Evolutionary conservation across 192 early-diverging fungal species (phyloP), one percentile per base, ranked within the genome.

Genomic region (Linnemannia hyalina): DNA sequence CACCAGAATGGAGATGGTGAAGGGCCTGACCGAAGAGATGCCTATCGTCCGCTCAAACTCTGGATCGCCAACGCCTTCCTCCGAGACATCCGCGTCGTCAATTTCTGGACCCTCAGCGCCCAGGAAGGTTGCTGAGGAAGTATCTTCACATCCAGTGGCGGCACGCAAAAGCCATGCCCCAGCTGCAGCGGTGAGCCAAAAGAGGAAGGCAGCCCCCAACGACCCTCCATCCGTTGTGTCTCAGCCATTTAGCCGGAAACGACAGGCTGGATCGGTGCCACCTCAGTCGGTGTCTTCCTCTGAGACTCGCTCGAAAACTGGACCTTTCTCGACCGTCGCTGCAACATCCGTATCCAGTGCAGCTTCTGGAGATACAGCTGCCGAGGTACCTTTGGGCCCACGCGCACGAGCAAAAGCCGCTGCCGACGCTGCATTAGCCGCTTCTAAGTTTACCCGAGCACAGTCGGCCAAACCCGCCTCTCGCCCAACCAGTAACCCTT

Each of bases 371-470:
- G 77, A 72, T 42, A 6, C 70, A 9, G n/a, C 32, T 16, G 3
- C 41, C 1, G 80, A 86, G 4, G 60, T 81, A 6, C 80, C 75
- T 2, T 20, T 86, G 11, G 84, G 84, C 15, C 84, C 84, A 2
- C 75, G 84, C n/a, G 84, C 84, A 1, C 57, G 84, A 78, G 84
- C 84, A 23, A 86, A 86, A 29, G 84, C 84, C 9, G 84, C 84
- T 18, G 69, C 84, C 3, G 84, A 86, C n/a, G 84, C 84, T 6
- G 80, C 80, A 3, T n/a, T 86, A 32, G 84, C 84, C 4, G 84
- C 84, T 0, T 23, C 75, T 32, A 86, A 86, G 47, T 41, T 42
- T 46, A 65, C 74, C 7, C 80, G 80, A n/a, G 73, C 41, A 35
- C 70, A 29, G 22, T 54, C 32, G 4, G 35, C 70, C 42, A 70